Percentiles rank a stretch among this genome's conserved stretches.
Evolutionary conservation across 306 rosid genomes (phyloP).

Genomic region (Prunus kanzakura): DNA sequence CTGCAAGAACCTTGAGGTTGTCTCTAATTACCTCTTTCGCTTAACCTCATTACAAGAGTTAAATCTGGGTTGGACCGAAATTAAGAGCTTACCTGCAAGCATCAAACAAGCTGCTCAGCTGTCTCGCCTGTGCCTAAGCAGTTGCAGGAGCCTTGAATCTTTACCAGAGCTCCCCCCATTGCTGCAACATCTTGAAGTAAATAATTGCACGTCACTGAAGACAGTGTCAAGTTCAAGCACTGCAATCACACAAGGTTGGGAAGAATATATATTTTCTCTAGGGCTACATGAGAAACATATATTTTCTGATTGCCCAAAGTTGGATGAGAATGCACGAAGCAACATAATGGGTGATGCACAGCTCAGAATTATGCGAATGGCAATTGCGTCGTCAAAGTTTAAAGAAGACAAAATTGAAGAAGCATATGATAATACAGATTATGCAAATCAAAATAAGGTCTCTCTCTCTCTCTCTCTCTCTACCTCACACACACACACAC

Average conservation of each 20-base stretch:
- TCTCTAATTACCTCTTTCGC: too few species aligned
- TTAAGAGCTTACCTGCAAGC: conserved; percentile 11
- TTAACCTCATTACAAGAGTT: too few species aligned
- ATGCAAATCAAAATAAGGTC: too few species aligned
- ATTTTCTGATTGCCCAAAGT: neutral
- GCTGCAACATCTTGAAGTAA: neutral
- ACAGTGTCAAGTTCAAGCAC: neutral
- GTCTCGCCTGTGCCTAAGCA: fast-evolving
- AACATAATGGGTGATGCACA: neutral
- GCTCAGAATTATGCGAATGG: neutral
- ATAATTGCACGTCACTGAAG: conserved; percentile 19
- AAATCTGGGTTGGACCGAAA: neutral
- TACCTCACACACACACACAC: too few species aligned
- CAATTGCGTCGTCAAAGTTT: neutral
- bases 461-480: too few species aligned
- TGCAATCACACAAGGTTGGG: neutral
- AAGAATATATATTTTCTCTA: neutral
- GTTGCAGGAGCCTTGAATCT: neutral
- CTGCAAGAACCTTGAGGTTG: neutral
- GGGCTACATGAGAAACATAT: too few species aligned
- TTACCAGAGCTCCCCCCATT: conserved; percentile 36
- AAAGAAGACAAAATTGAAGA: too few species aligned
- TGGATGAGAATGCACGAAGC: conserved; percentile 6
- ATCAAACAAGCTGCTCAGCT: neutral
- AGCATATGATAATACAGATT: too few species aligned